Base-by-base conservation (phyloP, 164 flowering plant species). In the Berberis thunbergii region DNA sequence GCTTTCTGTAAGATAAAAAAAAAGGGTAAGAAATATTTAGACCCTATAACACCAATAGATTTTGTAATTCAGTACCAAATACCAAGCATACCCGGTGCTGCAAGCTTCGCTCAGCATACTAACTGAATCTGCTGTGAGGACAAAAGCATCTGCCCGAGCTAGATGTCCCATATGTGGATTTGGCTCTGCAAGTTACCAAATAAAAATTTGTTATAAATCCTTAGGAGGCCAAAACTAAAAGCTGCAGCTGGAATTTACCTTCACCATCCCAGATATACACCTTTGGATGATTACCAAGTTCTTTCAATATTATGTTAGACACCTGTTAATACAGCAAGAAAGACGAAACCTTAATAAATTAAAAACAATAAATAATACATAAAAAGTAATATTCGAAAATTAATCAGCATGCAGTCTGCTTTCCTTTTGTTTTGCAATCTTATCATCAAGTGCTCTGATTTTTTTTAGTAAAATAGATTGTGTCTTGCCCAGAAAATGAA, bases 101-200 rank as follows among this genome's bases (percentile, higher is more conserved):
- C 99, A 94, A 72, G 87, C 96, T 73, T 94, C 99, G 69, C 96
- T 94, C 77, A 94, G 69, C 91, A 89, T 84, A 63, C 96, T 89
- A 70, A 94, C 86, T 72, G 97, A 94, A 76, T 94, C 99, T 54
- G 99, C 97, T 46, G 97, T 94, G 61, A 94, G 64, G 58, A 94
- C 84, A 79, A 91, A 94, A 68, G 97, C 88, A 86, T 92, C 96
- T 7, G 91, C 98, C 98, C 96, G 87, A 49, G 98, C 96, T 58
- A 92, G 79, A 82, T 92, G 89, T 49, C 96, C 98, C 85, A 84
- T 79, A 63, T 91, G 88, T 49, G 96, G 97, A 77, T 92, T 91
- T 73, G 93, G 93, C 67, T 78, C 99, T 94, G 77, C 66, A 68
- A 43, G 43, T 13, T 58, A 4, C 9, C 26, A 26, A 26, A 26